phyloP scores from a whole-genome alignment of 176 grass and related monocot species.

The Oryza punctata region DNA sequence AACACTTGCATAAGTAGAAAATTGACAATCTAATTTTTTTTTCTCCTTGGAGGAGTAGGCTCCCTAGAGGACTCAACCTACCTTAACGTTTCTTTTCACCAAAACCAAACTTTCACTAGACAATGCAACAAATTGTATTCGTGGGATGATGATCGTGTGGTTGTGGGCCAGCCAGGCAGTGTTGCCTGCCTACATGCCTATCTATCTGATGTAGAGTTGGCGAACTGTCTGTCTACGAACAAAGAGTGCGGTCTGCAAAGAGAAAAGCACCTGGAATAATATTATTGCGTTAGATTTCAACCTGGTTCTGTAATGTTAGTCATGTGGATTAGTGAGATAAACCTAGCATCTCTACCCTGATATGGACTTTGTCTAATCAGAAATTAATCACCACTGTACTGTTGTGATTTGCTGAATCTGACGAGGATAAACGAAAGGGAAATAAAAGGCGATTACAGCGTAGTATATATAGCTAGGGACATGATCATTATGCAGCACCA shows the following conservation, averaged over 20 bases:
- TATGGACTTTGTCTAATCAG: not conserved
- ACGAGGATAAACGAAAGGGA: not conserved
- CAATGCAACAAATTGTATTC: not conserved
- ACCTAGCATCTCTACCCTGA: not conserved
- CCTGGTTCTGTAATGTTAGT: not conserved
- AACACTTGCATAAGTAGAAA: not conserved
- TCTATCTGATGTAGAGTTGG: slow-evolving; percentile 9
- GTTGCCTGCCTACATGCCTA: not conserved
- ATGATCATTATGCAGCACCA: slow-evolving; percentile 15
- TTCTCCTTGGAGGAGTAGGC: not conserved
- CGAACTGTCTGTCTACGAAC: slow-evolving; percentile 2
- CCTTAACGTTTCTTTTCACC: not conserved
- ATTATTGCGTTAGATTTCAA: slow-evolving; percentile 27
- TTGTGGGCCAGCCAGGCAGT: not conserved
- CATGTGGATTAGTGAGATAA: not conserved
- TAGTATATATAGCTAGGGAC: slow-evolving; percentile 25
- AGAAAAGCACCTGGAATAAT: slow-evolving; percentile 12
- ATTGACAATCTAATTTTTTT: not conserved
- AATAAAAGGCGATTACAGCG: not conserved
- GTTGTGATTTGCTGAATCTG: not conserved
- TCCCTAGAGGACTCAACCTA: not conserved
- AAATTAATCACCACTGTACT: not conserved
- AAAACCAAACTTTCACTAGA: not conserved
- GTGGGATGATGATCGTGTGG: not conserved
- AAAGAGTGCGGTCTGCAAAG: slow-evolving; percentile 22